Conservation (phyloP, 345 rosid species). For the Corchorus olitorius region DNA sequence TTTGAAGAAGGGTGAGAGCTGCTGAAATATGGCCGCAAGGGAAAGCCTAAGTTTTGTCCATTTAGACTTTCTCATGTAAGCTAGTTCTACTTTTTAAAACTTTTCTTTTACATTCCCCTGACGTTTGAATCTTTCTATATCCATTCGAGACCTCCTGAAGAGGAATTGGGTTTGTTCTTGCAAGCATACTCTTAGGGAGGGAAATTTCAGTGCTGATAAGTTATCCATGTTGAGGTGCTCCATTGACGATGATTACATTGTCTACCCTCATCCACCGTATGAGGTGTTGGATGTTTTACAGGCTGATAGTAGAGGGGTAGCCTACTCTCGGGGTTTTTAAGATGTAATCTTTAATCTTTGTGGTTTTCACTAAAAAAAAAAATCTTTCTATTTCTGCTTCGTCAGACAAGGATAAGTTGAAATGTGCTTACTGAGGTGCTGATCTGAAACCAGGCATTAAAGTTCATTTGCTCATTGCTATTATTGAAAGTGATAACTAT, state of each 20-base stretch:
- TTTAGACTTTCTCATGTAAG: constrained; percentile 93
- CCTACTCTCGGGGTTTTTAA: too few species aligned
- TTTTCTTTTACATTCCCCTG: constrained; percentile 13
- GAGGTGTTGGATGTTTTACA: too few species aligned
- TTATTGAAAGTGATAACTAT: not conserved
- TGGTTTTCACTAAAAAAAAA: not conserved
- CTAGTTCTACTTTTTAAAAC: constrained; percentile 4
- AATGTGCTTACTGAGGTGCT: constrained; percentile 17
- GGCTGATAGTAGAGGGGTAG: too few species aligned
- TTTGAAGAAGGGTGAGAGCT: constrained; percentile 91
- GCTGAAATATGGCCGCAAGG: constrained; percentile 93
- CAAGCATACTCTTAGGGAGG: too few species aligned
- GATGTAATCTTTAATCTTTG: too few species aligned
- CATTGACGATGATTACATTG: too few species aligned
- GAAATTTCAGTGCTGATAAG: too few species aligned
- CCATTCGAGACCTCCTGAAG: too few species aligned
- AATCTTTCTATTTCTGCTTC: constrained; percentile 10
- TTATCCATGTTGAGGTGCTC: too few species aligned
- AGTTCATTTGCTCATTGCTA: not conserved
- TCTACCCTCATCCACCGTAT: too few species aligned
- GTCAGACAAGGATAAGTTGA: constrained; percentile 8
- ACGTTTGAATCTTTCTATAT: not conserved
- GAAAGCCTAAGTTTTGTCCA: constrained; percentile 89
- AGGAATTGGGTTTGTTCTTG: too few species aligned
- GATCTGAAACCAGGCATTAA: not conserved